Percentiles rank a stretch among this genome's conserved stretches.
Evolutionary conservation across 2,329 filamentous ascomycete genomes (phyloP).

Genomic region (Colletotrichum coccodes): DNA sequence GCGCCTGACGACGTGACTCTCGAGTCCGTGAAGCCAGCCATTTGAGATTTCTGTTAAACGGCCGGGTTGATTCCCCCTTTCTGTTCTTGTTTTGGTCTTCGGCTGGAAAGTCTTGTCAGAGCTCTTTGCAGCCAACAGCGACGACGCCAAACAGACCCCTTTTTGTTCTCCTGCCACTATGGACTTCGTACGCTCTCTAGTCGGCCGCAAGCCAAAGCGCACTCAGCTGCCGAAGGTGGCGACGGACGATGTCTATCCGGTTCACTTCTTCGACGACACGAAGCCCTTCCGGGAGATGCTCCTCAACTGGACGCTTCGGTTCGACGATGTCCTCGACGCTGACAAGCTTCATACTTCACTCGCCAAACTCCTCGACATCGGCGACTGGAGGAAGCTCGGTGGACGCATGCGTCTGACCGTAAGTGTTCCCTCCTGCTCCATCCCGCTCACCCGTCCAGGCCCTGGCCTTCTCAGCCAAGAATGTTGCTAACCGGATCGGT

Average conservation of each 20-base stretch:
- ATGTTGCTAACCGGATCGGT: background rate
- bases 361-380: slow-evolving; percentile 49
- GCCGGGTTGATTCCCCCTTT: slow-evolving; percentile 14
- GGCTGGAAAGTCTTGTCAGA: slow-evolving; percentile 19
- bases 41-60: slow-evolving; percentile 19
- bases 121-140: slow-evolving; percentile 11
- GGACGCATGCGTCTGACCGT: slow-evolving; percentile 54
- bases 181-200: slow-evolving; percentile 14
- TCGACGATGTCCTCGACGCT: slow-evolving; percentile 57
- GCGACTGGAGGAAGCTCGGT: slow-evolving; percentile 58
- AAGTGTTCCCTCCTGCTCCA: background rate
- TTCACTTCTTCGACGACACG: slow-evolving; percentile 45
- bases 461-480: no score
- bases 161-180: background rate
- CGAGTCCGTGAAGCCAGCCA: background rate
- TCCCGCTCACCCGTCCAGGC: no score
- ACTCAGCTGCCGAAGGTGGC: slow-evolving; percentile 21
- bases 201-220: slow-evolving; percentile 10
- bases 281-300: slow-evolving; percentile 37
- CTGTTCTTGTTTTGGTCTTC: background rate
- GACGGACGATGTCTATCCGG: slow-evolving; percentile 42
- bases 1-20: slow-evolving; percentile 13
- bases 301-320: slow-evolving; percentile 48
- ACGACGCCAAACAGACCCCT: background rate
- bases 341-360: slow-evolving; percentile 49